These are phyloP conservation scores for Pyrenula massariospora DNA, from an alignment of 495 filamentous ascomycete genomes.

Conservation along the genomic window DNA sequence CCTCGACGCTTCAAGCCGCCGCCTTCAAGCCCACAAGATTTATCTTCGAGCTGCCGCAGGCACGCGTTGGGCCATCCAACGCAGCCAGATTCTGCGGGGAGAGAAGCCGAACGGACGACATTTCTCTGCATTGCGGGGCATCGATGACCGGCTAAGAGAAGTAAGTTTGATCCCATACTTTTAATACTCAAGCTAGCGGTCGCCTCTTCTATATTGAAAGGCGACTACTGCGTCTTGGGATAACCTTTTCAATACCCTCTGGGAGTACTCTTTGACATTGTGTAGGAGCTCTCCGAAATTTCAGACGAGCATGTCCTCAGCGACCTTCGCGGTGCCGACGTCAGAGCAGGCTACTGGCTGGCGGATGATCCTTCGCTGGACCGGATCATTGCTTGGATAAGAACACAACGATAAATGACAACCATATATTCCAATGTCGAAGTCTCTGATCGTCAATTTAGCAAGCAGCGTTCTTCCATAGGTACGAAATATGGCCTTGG, in stretches of 20 bases:
- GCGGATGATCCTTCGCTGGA: conserved; percentile 52
- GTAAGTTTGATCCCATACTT: conserved; percentile 30
- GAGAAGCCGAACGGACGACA: conserved; percentile 47
- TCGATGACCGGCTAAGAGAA: conserved; percentile 46
- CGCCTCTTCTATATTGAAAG: too few species aligned
- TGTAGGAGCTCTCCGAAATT: conserved; percentile 55
- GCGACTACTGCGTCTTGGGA: background rate
- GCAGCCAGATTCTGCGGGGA: conserved; percentile 54
- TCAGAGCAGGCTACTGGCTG: conserved; percentile 60
- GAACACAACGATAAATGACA: conserved; percentile 18
- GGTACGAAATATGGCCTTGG: too few species aligned
- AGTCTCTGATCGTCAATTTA: too few species aligned
- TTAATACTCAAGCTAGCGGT: too few species aligned
- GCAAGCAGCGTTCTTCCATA: too few species aligned
- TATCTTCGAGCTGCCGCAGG: conserved; percentile 70
- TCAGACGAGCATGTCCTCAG: conserved; percentile 55
- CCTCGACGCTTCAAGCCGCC: conserved; percentile 63
- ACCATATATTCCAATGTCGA: too few species aligned
- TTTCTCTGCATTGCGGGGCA: conserved; percentile 41
- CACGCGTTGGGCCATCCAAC: conserved; percentile 67
- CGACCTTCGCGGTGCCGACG: conserved; percentile 52
- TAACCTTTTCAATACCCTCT: conserved; percentile 2
- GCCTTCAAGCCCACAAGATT: conserved; percentile 78
- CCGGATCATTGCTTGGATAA: conserved; percentile 32
- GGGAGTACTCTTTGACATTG: conserved; percentile 9